Evolutionary conservation across 805 yeast genomes (phyloP), one percentile per base, ranked within the genome.

Genomic region (Lipomyces lipofer): DNA sequence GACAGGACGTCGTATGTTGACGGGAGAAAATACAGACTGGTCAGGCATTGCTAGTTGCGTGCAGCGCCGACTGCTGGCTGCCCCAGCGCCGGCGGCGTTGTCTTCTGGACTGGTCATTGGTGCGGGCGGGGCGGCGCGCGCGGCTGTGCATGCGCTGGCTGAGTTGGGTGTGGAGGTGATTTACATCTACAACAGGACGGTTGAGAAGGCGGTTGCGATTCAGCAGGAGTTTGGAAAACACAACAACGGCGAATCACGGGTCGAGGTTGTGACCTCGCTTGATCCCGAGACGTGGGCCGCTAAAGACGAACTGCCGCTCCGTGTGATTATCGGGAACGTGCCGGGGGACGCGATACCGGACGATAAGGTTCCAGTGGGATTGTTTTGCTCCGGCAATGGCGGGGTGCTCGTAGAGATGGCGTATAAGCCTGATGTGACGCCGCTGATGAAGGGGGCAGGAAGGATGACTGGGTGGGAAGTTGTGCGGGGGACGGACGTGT

Each of bases 51-150:
- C 75, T 43, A 79, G 84, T 57, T 80, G 96, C 1, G 82, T 90
- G 63, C 67, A 73, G 97, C 13, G 22, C 25, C 17, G 33, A 36
- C 8, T 28, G 25, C 22, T 29, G 8, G 10, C 6, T 25, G 19
- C 30, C 12, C 21, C 21, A 24, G 97, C 38, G 97, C 97, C 0
- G 82, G 86, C 21, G 88, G 79, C 68, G 96, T 96, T 1, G 75
- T 90, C 63, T 79, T 82, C 67, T 66, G 82, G 58, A 71, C 90
- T 76, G 96, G 86, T 94, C 43, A 76, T 94, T 60, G 99, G 99
- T 48, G 97, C 96, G 19, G 99, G 99, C 39, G 99, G 99, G 42
- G 91, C 99, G 24, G 84, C 97, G 0, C 80, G 97, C 66, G 97
- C 99, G 39, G 98, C 97, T 0, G 82, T 88, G 13, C 90, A 80